Conservation (phyloP, 257 asterid species). For the Jacaranda mimosifolia region DNA sequence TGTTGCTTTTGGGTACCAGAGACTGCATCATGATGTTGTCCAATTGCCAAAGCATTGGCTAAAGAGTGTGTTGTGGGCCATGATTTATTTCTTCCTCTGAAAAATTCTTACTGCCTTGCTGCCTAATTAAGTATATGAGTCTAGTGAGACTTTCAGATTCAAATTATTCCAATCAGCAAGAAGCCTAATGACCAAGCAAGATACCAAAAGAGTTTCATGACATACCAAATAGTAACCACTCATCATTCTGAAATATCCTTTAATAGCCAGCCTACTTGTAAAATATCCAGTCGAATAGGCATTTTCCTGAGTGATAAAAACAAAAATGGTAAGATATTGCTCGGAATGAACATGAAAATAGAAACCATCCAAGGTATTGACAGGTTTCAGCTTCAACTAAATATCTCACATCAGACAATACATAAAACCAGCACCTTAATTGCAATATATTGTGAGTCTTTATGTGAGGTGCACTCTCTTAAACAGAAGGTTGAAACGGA, state of each 20-base stretch:
- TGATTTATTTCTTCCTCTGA: conserved; percentile 70
- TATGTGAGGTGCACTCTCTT: background rate
- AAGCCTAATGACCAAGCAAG: conserved; percentile 19
- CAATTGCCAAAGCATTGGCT: conserved; percentile 87
- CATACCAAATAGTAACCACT: conserved; percentile 93
- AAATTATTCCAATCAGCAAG: conserved; percentile 24
- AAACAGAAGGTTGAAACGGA: conserved; percentile 22
- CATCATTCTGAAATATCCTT: conserved; percentile 83
- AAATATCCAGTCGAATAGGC: conserved; percentile 97
- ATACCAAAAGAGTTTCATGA: conserved; percentile 28
- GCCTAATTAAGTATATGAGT: conserved; percentile 63
- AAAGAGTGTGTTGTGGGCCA: conserved; percentile 81
- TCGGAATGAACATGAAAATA: no score
- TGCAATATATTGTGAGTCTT: background rate
- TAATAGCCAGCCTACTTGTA: conserved; percentile 88
- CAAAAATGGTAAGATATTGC: no score
- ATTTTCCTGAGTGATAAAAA: no score
- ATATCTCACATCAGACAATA: no score
- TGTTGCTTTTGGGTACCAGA: conserved; percentile 94
- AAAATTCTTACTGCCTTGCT: conserved; percentile 84
- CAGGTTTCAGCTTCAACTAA: no score
- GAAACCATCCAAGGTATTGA: no score
- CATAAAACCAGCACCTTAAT: background rate
- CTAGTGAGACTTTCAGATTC: conserved; percentile 38
- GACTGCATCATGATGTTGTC: conserved; percentile 98